These are phyloP conservation scores for Chalciporus piperatus DNA, from an alignment of 768 basidiomycete species.

Conservation along the genomic window DNA sequence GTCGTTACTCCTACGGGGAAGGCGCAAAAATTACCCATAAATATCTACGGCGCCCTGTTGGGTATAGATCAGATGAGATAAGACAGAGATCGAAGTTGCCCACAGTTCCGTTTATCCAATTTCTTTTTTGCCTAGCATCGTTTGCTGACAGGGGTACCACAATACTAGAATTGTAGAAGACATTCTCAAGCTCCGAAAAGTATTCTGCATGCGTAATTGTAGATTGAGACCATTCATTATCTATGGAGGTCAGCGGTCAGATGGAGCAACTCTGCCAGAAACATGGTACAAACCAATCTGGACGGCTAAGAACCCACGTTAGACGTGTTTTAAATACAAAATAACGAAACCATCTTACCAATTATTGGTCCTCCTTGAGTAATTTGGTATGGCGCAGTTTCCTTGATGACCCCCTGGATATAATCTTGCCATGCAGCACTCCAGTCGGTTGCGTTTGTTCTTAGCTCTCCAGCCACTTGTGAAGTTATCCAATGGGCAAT, in stretches of 20 bases:
- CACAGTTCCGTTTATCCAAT: slow-evolving; percentile 72
- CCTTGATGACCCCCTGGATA: slow-evolving; percentile 60
- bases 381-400: slow-evolving; percentile 65
- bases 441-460: slow-evolving; percentile 73
- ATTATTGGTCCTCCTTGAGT: slow-evolving; percentile 73
- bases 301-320: slow-evolving; percentile 37
- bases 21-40: slow-evolving; percentile 47
- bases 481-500: slow-evolving; percentile 68
- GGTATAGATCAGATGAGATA: slow-evolving; percentile 2
- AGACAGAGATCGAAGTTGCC: slow-evolving; percentile 13
- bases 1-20: background rate
- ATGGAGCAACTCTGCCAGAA: background rate
- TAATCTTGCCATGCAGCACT: slow-evolving; percentile 69
- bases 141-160: slow-evolving; percentile 75
- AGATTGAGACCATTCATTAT: slow-evolving; percentile 72
- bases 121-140: slow-evolving; percentile 54
- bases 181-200: slow-evolving; percentile 58
- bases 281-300: slow-evolving; percentile 46
- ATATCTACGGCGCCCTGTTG: slow-evolving; percentile 65
- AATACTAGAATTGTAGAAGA: slow-evolving; percentile 53
- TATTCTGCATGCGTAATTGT: slow-evolving; percentile 47
- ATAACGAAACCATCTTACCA: slow-evolving; percentile 37
- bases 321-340: background rate
- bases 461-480: slow-evolving; percentile 58
- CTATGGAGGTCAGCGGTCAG: slow-evolving; percentile 31